phyloP scores from a whole-genome alignment of 2,329 filamentous ascomycete species.

The Dothidotthia symphoricarpi region DNA sequence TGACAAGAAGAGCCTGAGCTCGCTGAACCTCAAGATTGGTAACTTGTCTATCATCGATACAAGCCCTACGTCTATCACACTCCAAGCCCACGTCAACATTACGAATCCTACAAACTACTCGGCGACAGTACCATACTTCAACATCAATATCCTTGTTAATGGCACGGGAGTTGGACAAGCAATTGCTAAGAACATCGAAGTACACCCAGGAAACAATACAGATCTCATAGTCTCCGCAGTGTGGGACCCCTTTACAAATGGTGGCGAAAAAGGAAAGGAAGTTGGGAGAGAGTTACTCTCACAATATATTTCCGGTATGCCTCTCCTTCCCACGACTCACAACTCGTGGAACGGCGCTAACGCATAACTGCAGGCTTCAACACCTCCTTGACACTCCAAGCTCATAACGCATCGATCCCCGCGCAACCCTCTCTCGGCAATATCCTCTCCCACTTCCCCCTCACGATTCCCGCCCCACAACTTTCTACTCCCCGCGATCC shows the following conservation, averaged over 20 bases:
- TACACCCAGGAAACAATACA: slow-evolving; percentile 70
- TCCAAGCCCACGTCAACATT: slow-evolving; percentile 73
- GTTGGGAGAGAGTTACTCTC: slow-evolving; percentile 74
- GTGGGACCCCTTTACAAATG: slow-evolving; percentile 68
- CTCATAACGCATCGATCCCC: slow-evolving; percentile 72
- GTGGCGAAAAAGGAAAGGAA: slow-evolving; percentile 60
- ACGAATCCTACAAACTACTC: slow-evolving; percentile 90
- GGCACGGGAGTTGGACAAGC: slow-evolving; percentile 73
- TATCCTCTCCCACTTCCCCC: slow-evolving; percentile 67
- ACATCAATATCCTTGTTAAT: slow-evolving; percentile 73
- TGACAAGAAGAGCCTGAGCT: slow-evolving; percentile 48
- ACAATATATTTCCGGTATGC: slow-evolving; percentile 73
- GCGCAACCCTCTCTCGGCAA: slow-evolving; percentile 68
- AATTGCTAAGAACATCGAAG: slow-evolving; percentile 60
- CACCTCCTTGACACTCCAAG: slow-evolving; percentile 71
- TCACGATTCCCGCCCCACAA: slow-evolving; percentile 70
- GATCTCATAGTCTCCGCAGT: slow-evolving; percentile 65
- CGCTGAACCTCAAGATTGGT: slow-evolving; percentile 63
- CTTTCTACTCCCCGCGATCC: slow-evolving; percentile 57
- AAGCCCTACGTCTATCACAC: slow-evolving; percentile 65
- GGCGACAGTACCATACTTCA: slow-evolving; percentile 75
- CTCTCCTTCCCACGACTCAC: not conserved
- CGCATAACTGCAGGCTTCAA: slow-evolving; percentile 61
- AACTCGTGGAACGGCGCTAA: slow-evolving; percentile 12
- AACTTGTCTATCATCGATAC: slow-evolving; percentile 73